phyloP scores from a whole-genome alignment of 176 grass and related monocot genomes.

The Carex scoparia region DNA sequence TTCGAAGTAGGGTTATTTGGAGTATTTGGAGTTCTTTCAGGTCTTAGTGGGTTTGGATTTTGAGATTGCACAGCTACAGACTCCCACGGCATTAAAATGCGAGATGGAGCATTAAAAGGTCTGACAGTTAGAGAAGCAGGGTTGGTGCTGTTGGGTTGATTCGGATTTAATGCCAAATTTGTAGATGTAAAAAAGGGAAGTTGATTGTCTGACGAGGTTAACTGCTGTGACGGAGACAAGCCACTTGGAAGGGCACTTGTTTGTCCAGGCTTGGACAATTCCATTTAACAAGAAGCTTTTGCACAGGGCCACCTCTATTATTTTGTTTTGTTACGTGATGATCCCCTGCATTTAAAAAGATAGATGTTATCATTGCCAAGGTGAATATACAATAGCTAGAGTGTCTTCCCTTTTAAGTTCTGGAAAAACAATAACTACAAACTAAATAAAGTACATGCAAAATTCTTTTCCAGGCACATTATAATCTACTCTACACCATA shows the following conservation, averaged over 20 bases:
- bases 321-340: neutral
- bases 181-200: conserved; percentile 19
- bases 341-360: neutral
- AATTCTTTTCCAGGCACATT: neutral
- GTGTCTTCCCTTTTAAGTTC: neutral
- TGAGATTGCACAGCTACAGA: neutral
- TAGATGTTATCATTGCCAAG: neutral
- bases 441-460: neutral
- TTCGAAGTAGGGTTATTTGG: neutral
- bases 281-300: neutral
- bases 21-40: neutral
- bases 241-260: conserved; percentile 13
- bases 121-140: neutral
- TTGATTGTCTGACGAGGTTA: conserved; percentile 18
- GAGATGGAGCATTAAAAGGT: conserved; percentile 12
- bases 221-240: neutral
- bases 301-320: neutral
- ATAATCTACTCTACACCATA: neutral
- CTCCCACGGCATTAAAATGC: conserved; percentile 29
- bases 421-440: neutral
- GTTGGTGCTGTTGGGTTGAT: neutral
- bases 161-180: conserved; percentile 6
- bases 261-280: conserved; percentile 21
- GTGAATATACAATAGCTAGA: neutral
- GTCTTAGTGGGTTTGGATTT: neutral